Base-by-base conservation (phyloP, 371 early-diverging fungal genomes). In the Rhizopus stolonifer region DNA sequence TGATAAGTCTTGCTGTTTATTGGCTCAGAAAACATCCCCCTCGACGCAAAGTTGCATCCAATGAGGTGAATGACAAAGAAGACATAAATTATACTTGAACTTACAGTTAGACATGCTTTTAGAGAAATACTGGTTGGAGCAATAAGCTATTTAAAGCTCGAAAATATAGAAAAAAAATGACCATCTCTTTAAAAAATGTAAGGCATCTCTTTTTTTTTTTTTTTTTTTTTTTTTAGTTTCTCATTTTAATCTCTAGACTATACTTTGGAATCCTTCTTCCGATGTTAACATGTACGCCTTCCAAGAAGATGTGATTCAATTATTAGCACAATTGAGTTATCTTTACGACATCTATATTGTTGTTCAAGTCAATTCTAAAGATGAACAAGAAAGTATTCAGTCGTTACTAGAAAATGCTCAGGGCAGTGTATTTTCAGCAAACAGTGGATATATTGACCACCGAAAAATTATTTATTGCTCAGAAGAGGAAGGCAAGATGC, bases 211-310 rank as follows among this genome's bases (percentile, higher is more conserved):
- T 15, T 38, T 15, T 43, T 34, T 5, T 48, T 31, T 23, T 2
- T 25, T 9, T 9, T 18, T 15, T 38, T 15, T 43, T 34, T 5
- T 48, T 31, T 22, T 29, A 18, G 14, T 43, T 18, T 46, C 19
- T 43, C 0, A 36, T 6, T 15, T 18, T 14, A 24, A 19, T n/a
- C 38, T 23, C 22, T 25, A 78, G 79, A 70, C 73, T 42, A 62
- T 74, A 4, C 52, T 78, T 26, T 78, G 79, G 79, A 78, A 78
- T 44, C 79, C 79, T 29, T 78, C 79, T 10, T 65, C 73, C n/a
- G 79, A 78, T 51, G 61, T 74, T 15, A 54, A 67, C 26, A 72
- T 70, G 29, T 70, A 72, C 52, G 79, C 73, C 5, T 78, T 74
- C 51, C 69, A 66, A 18, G 73, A 72, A 47, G 58, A 74, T 10